Base-by-base conservation (phyloP, 352 stramenopile species). In the Elongisporangium anandrum region DNA sequence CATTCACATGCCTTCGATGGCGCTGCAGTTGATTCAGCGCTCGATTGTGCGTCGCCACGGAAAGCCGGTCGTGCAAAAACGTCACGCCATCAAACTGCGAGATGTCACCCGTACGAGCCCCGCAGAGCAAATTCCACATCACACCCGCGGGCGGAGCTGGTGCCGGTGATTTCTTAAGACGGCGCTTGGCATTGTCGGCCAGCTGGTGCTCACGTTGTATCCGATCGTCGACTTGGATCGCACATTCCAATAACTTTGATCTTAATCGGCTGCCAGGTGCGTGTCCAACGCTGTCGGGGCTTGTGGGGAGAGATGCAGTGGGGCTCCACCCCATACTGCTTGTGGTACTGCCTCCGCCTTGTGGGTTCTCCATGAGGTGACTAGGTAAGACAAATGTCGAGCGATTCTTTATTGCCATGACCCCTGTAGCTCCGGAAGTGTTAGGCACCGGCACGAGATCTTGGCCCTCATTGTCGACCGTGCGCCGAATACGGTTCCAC, bases 1-100 rank as follows among this genome's bases (percentile, higher is more conserved):
- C 78, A 47, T 74, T 64, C 24, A 93, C 73, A 50, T 95, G 83
- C 0, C 84, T 81, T 3, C 81, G 78, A 52, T 93, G 81, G n/a
- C 85, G 81, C 47, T 88, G 78, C 34, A 95, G 66, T 52, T 93
- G 85, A 56, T 95, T 95, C 45, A 93, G 58, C 7, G 78, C 78
- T 23, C 85, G 79, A 29, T 88, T 80, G 55, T 88, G 85, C 15
- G 81, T 63, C 9, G 79, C 69, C 17, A 90, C 61, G 0, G 76
- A 66, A 2, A 95, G 62, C 24, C 77, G 70, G 22, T 88, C 80
- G 19, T 73, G 78, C 51, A 95, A 57, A 24, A 81, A 74, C 0
- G 70, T 48, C 12, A 93, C 55, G 0, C 83, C 83, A 58, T 95
- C 85, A 3, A 68, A 75, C 55, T 75, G 65, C 41, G 70, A 60